Conservation (phyloP, 2,329 filamentous ascomycete genomes). For the Hymenoscyphus occultus region DNA sequence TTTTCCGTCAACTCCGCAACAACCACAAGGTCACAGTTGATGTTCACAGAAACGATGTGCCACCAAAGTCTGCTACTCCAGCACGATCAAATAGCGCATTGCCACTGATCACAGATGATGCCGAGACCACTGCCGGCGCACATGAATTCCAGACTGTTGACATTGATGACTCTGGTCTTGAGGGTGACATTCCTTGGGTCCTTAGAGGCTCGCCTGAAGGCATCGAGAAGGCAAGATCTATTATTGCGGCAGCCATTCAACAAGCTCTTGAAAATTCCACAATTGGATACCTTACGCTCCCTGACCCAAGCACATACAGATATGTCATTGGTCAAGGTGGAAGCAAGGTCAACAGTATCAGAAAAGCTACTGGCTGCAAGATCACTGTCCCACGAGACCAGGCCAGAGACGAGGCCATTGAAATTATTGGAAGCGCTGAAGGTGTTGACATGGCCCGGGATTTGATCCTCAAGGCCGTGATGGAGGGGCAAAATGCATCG, state of each 20-base stretch:
- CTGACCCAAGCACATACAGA: constrained; percentile 85
- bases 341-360: constrained; percentile 87
- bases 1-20: constrained; percentile 87
- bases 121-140: constrained; percentile 58
- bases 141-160: constrained; percentile 85
- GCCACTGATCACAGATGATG: constrained; percentile 91
- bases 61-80: constrained; percentile 60
- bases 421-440: constrained; percentile 75
- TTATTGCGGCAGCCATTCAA: constrained; percentile 69
- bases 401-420: constrained; percentile 74
- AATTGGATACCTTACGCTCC: constrained; percentile 80
- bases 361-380: constrained; percentile 87
- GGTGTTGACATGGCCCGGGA: constrained; percentile 85
- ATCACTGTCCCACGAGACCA: constrained; percentile 90
- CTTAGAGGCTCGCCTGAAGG: constrained; percentile 76
- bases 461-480: constrained; percentile 81
- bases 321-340: constrained; percentile 87
- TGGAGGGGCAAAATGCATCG: constrained; percentile 47
- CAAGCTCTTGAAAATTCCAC: constrained; percentile 67
- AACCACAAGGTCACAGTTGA: constrained; percentile 89
- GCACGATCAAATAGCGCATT: constrained; percentile 59
- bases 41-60: constrained; percentile 77
- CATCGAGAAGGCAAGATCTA: constrained; percentile 75
- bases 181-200: constrained; percentile 83
- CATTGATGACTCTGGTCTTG: constrained; percentile 46